These are phyloP conservation scores for Brachypodium distachyon DNA, from an alignment of 202 grass and related monocot species.

Conservation along the genomic window DNA sequence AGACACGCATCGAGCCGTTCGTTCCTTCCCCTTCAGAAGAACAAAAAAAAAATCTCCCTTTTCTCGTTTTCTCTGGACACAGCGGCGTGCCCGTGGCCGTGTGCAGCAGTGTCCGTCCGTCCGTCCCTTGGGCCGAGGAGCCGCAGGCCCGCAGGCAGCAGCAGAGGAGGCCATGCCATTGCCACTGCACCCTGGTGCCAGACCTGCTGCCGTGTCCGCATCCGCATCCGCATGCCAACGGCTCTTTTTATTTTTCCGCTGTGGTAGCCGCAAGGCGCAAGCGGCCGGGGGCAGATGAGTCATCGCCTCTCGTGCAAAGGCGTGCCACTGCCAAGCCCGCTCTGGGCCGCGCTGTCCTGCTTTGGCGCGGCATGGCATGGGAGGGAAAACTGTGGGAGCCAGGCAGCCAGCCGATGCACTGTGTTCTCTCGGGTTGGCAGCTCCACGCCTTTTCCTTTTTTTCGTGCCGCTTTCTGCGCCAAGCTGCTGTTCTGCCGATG, in stretches of 20 bases:
- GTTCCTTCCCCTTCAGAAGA: too few species aligned
- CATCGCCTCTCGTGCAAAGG: background rate
- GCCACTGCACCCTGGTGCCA: too few species aligned
- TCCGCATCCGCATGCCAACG: constrained; percentile 32
- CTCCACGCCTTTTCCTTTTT: too few species aligned
- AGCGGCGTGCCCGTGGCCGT: background rate
- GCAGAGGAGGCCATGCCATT: too few species aligned
- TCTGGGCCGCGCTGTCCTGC: constrained; percentile 32
- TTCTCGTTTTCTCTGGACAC: background rate
- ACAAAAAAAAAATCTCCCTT: too few species aligned
- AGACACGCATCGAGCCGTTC: background rate
- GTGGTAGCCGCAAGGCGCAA: background rate
- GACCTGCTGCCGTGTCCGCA: too few species aligned
- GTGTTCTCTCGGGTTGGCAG: background rate
- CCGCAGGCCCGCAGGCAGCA: background rate
- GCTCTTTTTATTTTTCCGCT: constrained; percentile 31
- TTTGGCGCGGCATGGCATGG: constrained; percentile 35
- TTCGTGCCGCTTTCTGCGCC: too few species aligned
- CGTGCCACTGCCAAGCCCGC: background rate
- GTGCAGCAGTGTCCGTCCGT: background rate
- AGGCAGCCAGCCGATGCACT: background rate
- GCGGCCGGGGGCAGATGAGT: constrained; percentile 26
- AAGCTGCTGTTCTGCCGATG: too few species aligned
- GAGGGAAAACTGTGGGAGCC: too few species aligned
- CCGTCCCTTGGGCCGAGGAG: background rate